These are phyloP conservation scores for Backusella luteola DNA, from an alignment of 192 early-diverging fungal species.

Conservation along the genomic window DNA sequence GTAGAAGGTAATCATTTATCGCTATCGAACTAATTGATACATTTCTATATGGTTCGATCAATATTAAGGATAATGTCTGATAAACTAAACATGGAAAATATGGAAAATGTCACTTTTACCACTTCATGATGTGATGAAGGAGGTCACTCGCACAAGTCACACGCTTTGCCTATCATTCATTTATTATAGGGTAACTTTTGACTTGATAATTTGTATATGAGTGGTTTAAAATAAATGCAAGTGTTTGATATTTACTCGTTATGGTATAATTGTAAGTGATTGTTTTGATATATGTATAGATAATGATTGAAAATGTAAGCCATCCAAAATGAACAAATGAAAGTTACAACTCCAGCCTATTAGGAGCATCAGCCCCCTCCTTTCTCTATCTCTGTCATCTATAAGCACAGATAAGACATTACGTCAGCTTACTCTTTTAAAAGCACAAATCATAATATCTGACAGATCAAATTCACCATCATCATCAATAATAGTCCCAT, in stretches of 20 bases:
- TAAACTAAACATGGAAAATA: background rate
- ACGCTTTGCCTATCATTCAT: background rate
- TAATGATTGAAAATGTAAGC: too few species aligned
- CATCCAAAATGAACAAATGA: too few species aligned
- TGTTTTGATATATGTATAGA: too few species aligned
- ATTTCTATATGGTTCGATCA: background rate
- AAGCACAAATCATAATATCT: too few species aligned
- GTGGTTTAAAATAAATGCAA: background rate
- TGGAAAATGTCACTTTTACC: background rate
- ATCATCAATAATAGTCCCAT: background rate
- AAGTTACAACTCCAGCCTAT: too few species aligned
- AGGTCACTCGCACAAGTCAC: conserved; percentile 4
- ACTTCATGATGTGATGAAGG: background rate
- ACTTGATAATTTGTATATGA: background rate
- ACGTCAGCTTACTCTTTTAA: background rate
- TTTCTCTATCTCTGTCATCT: background rate
- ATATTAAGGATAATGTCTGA: background rate
- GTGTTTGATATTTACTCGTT: too few species aligned
- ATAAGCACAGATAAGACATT: background rate
- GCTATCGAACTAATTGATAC: background rate
- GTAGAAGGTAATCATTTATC: background rate
- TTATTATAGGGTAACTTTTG: background rate
- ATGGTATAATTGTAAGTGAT: too few species aligned
- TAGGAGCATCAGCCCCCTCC: too few species aligned
- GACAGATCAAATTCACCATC: too few species aligned